phyloP scores from a whole-genome alignment of 306 rosid species.

The Hippophae gyantsensis region DNA sequence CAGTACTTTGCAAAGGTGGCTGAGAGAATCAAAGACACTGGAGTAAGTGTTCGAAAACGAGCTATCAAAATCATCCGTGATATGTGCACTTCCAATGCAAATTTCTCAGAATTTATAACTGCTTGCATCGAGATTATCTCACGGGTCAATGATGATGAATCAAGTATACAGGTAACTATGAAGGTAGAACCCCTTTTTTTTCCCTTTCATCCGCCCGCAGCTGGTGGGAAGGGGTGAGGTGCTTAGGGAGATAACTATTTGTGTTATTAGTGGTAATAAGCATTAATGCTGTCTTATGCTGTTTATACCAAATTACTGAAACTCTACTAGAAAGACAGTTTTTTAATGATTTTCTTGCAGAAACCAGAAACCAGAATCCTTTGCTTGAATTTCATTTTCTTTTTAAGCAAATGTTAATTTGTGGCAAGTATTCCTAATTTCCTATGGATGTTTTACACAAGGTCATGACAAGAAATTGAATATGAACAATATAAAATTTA shows the following conservation, averaged over 20 bases:
- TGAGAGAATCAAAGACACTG: slow-evolving; percentile 90
- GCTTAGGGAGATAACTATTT: neutral
- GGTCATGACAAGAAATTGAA: too few species aligned
- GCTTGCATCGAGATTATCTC: slow-evolving; percentile 90
- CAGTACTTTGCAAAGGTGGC: slow-evolving; percentile 96
- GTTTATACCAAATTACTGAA: too few species aligned
- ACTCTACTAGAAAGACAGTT: too few species aligned
- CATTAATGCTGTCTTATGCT: too few species aligned
- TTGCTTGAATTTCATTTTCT: too few species aligned
- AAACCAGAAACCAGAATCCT: too few species aligned
- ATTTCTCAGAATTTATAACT: slow-evolving; percentile 72
- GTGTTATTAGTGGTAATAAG: too few species aligned
- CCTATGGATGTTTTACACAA: too few species aligned
- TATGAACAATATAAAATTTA: too few species aligned
- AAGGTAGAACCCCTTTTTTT: slow-evolving; percentile 7
- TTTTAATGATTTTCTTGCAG: too few species aligned
- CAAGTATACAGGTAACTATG: slow-evolving; percentile 77
- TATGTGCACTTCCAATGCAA: slow-evolving; percentile 78
- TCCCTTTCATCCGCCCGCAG: neutral
- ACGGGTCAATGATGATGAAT: slow-evolving; percentile 84
- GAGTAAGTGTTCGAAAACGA: slow-evolving; percentile 92
- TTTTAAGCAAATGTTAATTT: too few species aligned
- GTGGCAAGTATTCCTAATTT: too few species aligned
- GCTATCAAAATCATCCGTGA: slow-evolving; percentile 96
- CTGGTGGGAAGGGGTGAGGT: neutral